A percentile compares a stretch with the other conserved stretches of the same genome.
These are phyloP conservation scores for Trypanosoma theileri DNA, from an alignment of 208 protist species.

Conservation along the genomic window DNA sequence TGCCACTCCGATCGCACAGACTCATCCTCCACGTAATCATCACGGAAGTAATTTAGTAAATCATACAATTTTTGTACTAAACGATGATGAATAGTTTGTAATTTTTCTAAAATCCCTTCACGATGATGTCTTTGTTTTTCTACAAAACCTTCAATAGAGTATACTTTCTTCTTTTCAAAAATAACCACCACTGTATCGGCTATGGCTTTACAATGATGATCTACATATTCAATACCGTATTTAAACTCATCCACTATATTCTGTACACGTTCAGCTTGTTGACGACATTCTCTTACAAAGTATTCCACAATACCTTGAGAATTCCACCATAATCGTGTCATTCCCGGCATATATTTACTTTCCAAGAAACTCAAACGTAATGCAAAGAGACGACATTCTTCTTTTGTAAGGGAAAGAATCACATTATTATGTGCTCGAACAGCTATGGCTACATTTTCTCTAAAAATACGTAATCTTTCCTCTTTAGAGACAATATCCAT, in stretches of 20 bases:
- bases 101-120: slow-evolving; percentile 63
- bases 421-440: slow-evolving; percentile 96
- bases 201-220: slow-evolving; percentile 89
- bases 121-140: slow-evolving; percentile 86
- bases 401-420: slow-evolving; percentile 78
- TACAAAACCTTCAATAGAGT: slow-evolving; percentile 86
- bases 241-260: slow-evolving; percentile 95
- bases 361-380: slow-evolving; percentile 92
- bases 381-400: slow-evolving; percentile 94
- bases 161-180: slow-evolving; percentile 95
- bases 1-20: slow-evolving; percentile 92
- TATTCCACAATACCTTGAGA: slow-evolving; percentile 94
- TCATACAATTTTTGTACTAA: slow-evolving; percentile 82
- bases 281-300: slow-evolving; percentile 93
- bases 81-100: slow-evolving; percentile 77
- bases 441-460: slow-evolving; percentile 95
- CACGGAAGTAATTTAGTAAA: slow-evolving; percentile 90
- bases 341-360: slow-evolving; percentile 88
- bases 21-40: slow-evolving; percentile 82
- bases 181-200: slow-evolving; percentile 91
- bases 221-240: slow-evolving; percentile 80
- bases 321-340: slow-evolving; percentile 94
- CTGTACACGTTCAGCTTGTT: slow-evolving; percentile 83
- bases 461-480: slow-evolving; percentile 93
- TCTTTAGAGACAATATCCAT: slow-evolving; percentile 88